These are phyloP conservation scores for Blastocystis sp. DNA, from an alignment of 352 stramenopile genomes.

Conservation along the genomic window DNA sequence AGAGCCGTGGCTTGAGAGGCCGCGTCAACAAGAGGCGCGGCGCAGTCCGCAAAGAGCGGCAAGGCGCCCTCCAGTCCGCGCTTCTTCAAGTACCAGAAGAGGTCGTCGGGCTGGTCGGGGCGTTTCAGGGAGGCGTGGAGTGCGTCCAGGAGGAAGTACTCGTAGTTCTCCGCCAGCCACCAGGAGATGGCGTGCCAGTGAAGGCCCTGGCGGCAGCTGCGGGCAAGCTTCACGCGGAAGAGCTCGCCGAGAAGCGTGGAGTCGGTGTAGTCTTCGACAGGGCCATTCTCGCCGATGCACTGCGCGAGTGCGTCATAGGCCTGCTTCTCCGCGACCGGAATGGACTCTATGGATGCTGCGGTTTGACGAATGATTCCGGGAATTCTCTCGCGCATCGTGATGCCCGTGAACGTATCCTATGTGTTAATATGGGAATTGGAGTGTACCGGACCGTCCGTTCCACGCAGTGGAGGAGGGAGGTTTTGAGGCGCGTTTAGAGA, in stretches of 20 bases:
- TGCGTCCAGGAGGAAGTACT: constrained; percentile 40
- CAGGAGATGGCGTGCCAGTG: constrained; percentile 43
- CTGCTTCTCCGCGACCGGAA: background rate
- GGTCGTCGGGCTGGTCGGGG: constrained; percentile 25
- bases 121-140: background rate
- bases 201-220: background rate
- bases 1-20: background rate
- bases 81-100: constrained; percentile 26
- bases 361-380: constrained; percentile 38
- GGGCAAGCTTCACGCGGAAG: background rate
- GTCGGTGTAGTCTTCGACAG: background rate
- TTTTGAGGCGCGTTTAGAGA: background rate
- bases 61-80: background rate
- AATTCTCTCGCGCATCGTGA: constrained; percentile 27
- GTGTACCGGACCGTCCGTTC: constrained; percentile 41
- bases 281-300: constrained; percentile 9
- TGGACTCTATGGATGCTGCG: background rate
- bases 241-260: constrained; percentile 4
- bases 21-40: background rate
- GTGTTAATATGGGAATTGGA: background rate
- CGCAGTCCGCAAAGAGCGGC: background rate
- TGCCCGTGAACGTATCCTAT: constrained; percentile 56
- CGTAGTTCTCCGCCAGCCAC: constrained; percentile 67
- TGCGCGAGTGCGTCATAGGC: background rate
- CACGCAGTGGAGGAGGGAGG: constrained; percentile 27